phyloP scores from a whole-genome alignment of 164 flowering plant species.

The Echeveria elegans region DNA sequence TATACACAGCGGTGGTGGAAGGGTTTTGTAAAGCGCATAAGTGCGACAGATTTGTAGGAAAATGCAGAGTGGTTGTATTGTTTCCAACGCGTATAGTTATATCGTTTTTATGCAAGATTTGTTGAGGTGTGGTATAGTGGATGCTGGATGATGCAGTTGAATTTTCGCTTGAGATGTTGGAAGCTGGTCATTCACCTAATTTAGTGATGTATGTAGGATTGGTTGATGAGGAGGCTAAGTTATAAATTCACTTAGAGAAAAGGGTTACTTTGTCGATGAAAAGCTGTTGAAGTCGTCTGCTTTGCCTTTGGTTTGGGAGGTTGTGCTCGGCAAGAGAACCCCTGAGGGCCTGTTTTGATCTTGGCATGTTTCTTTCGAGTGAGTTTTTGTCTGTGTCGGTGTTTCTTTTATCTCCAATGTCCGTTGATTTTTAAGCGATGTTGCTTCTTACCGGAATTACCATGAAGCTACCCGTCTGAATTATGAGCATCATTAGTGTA shows the following conservation, averaged over 20 bases:
- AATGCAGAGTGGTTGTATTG: slow-evolving; percentile 75
- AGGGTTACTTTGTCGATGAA: slow-evolving; percentile 54
- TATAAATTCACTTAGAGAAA: slow-evolving; percentile 36
- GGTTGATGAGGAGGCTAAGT: slow-evolving; percentile 54
- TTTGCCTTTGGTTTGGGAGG: slow-evolving; percentile 54
- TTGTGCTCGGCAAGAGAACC: slow-evolving; percentile 56
- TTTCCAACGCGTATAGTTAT: too few relatives aligned
- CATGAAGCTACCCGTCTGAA: too few relatives aligned
- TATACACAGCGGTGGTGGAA: slow-evolving; percentile 94
- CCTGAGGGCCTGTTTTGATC: slow-evolving; percentile 21
- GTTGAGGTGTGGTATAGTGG: slow-evolving; percentile 36
- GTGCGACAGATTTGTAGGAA: slow-evolving; percentile 70
- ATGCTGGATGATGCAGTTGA: slow-evolving; percentile 58
- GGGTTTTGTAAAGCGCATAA: slow-evolving; percentile 80
- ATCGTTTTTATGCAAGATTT: slow-evolving; percentile 56
- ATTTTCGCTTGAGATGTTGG: slow-evolving; percentile 66
- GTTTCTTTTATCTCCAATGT: too few relatives aligned
- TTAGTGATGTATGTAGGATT: slow-evolving; percentile 53
- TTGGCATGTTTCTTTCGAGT: too few relatives aligned
- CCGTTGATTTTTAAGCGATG: too few relatives aligned
- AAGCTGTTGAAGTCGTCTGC: slow-evolving; percentile 60
- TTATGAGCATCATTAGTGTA: too few relatives aligned
- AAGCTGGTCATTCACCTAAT: slow-evolving; percentile 78
- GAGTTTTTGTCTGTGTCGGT: too few relatives aligned
- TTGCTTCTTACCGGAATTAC: too few relatives aligned